phyloP scores from a whole-genome alignment of 306 rosid species.

The Crataegus laevigata region DNA sequence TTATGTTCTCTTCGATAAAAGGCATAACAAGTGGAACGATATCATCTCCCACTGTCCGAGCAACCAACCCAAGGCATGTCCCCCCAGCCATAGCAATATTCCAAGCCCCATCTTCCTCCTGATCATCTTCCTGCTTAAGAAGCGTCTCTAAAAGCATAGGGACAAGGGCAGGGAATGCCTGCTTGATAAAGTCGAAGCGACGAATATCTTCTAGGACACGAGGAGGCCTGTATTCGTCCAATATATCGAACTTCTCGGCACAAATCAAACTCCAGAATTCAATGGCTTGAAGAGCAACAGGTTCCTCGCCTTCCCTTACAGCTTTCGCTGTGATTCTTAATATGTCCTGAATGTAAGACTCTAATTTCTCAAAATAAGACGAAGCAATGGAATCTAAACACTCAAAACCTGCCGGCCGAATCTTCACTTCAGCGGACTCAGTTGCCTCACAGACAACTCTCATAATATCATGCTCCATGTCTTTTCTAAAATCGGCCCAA shows the following conservation, averaged over 20 bases:
- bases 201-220: too few species aligned
- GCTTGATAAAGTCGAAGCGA: slow-evolving; percentile 84
- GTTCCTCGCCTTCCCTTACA: slow-evolving; percentile 71
- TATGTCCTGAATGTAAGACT: slow-evolving; percentile 73
- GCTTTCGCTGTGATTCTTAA: slow-evolving; percentile 75
- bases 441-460: too few species aligned
- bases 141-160: slow-evolving; percentile 85
- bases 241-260: too few species aligned
- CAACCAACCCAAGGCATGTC: too few species aligned
- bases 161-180: slow-evolving; percentile 78
- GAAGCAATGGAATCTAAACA: slow-evolving; percentile 85
- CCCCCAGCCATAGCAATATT: too few species aligned
- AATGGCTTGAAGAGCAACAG: slow-evolving; percentile 92
- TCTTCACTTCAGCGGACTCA: too few species aligned
- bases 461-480: too few species aligned
- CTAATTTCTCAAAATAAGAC: slow-evolving; percentile 60
- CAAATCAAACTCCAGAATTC: slow-evolving; percentile 94
- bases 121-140: slow-evolving; percentile 94
- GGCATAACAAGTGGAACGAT: too few species aligned
- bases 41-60: too few species aligned
- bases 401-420: slow-evolving; percentile 82
- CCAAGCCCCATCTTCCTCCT: slow-evolving; percentile 97
- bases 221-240: too few species aligned
- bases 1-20: slow-evolving; percentile 75
- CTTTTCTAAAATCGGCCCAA: too few species aligned